These are phyloP conservation scores for Streptanthus diversifolius DNA, from an alignment of 345 rosid genomes.

Conservation along the genomic window DNA sequence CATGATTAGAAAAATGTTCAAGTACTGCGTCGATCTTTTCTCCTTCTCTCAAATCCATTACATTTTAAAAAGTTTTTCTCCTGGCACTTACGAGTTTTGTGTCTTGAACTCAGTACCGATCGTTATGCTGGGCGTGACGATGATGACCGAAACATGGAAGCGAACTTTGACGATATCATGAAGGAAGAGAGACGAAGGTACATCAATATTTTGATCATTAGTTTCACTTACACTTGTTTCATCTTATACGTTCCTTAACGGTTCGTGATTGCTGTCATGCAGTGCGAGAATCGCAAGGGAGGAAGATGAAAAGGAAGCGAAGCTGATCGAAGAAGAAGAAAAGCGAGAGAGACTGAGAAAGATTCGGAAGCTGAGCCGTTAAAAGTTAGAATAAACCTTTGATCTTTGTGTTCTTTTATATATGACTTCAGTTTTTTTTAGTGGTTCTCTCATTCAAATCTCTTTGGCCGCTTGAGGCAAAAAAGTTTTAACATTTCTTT, in stretches of 20 bases:
- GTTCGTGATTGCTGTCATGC: slow-evolving; percentile 11
- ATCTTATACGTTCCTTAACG: neutral
- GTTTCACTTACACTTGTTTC: neutral
- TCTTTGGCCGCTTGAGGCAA: slow-evolving; percentile 21
- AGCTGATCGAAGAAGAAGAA: slow-evolving; percentile 66
- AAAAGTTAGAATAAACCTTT: neutral
- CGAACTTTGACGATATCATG: slow-evolving; percentile 70
- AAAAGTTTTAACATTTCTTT: neutral
- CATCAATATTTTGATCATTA: neutral
- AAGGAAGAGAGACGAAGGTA: slow-evolving; percentile 78
- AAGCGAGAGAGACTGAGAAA: slow-evolving; percentile 41
- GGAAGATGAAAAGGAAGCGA: slow-evolving; percentile 72
- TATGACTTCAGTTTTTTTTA: neutral
- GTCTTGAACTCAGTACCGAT: slow-evolving; percentile 1
- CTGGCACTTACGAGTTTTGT: neutral
- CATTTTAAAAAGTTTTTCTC: neutral
- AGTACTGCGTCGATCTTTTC: slow-evolving; percentile 31
- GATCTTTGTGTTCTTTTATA: slow-evolving; percentile 2
- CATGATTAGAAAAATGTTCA: slow-evolving; percentile 58
- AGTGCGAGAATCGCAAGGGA: slow-evolving; percentile 62
- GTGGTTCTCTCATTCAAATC: neutral
- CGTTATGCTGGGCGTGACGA: slow-evolving; percentile 39
- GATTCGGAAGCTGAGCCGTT: slow-evolving; percentile 51
- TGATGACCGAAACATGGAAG: slow-evolving; percentile 80
- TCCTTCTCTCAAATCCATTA: neutral